Percentiles rank a stretch among this genome's conserved stretches.
Evolutionary conservation across 2,329 filamentous ascomycete species (phyloP).

Genomic region (Botrytis medusae): DNA sequence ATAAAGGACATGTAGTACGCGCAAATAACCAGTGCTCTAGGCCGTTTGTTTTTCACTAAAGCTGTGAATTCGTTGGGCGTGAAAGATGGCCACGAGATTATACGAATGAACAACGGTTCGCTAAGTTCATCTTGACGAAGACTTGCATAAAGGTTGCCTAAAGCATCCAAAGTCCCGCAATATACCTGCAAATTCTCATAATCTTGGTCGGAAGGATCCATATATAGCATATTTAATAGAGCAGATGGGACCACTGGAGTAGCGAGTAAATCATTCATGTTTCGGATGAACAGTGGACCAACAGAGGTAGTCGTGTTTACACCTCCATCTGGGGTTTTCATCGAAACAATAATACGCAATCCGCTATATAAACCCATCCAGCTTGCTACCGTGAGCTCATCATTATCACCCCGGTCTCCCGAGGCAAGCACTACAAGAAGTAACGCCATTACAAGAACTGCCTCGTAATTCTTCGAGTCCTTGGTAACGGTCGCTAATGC

Average conservation of each 20-base stretch:
- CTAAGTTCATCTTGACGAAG: conserved; percentile 32
- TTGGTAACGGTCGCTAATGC: conserved; percentile 26
- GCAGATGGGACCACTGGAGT: conserved; percentile 31
- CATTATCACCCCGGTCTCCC: conserved; percentile 25
- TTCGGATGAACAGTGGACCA: conserved; percentile 32
- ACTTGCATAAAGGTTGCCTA: conserved; percentile 36
- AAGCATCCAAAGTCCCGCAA: conserved; percentile 32
- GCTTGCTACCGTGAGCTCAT: conserved; percentile 32
- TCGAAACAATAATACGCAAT: conserved; percentile 10
- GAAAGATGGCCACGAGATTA: conserved; percentile 34
- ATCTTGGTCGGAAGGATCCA: conserved; percentile 33
- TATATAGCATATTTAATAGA: conserved; percentile 33
- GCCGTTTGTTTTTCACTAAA: conserved; percentile 24
- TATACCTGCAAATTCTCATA: conserved; percentile 31
- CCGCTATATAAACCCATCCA: conserved; percentile 36
- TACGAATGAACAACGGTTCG: conserved; percentile 29
- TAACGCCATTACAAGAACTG: conserved; percentile 34
- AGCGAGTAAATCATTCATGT: conserved; percentile 26
- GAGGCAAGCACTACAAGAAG: conserved; percentile 34
- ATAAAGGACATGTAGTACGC: conserved; percentile 31
- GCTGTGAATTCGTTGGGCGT: conserved; percentile 18
- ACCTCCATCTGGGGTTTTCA: conserved; percentile 11
- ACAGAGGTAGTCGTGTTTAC: conserved; percentile 23
- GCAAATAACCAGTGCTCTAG: conserved; percentile 29
- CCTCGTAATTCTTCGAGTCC: conserved; percentile 31